phyloP scores from a whole-genome alignment of 1,284 basidiomycete species.

The Trametes hirsuta region DNA sequence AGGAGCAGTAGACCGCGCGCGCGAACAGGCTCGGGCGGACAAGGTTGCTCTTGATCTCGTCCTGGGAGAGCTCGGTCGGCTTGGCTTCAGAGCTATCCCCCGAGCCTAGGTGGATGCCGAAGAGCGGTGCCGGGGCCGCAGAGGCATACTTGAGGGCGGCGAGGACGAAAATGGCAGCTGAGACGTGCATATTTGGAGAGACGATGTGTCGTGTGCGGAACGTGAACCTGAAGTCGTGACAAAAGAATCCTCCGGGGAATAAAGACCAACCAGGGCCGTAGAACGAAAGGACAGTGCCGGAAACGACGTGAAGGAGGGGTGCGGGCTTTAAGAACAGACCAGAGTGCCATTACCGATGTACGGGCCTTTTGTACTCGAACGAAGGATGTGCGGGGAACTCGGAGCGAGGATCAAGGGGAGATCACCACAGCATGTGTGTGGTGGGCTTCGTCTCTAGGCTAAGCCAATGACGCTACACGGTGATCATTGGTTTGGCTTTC shows the following conservation, averaged over 20 bases:
- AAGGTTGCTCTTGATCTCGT: slow-evolving; percentile 31
- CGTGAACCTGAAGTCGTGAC: not conserved
- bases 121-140: slow-evolving; percentile 26
- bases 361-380: not conserved
- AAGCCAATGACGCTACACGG: not conserved
- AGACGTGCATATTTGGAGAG: not conserved
- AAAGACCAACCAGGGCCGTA: not conserved
- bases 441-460: not conserved
- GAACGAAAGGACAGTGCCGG: not conserved
- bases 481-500: not conserved
- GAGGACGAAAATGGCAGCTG: slow-evolving; percentile 4
- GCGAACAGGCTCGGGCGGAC: slow-evolving; percentile 44
- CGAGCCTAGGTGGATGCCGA: slow-evolving; percentile 27
- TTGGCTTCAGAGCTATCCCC: slow-evolving; percentile 13
- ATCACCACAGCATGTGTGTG: not conserved
- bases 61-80: slow-evolving; percentile 26
- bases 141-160: slow-evolving; percentile 6
- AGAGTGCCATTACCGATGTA: not conserved
- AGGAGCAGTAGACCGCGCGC: slow-evolving; percentile 46
- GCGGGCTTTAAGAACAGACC: not conserved
- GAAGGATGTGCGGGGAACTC: not conserved
- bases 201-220: not conserved
- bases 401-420: not conserved
- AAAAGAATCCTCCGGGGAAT: not conserved
- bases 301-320: not conserved